These are phyloP conservation scores for Acacia melanoxylon DNA, from an alignment of 306 rosid genomes.

Conservation along the genomic window DNA sequence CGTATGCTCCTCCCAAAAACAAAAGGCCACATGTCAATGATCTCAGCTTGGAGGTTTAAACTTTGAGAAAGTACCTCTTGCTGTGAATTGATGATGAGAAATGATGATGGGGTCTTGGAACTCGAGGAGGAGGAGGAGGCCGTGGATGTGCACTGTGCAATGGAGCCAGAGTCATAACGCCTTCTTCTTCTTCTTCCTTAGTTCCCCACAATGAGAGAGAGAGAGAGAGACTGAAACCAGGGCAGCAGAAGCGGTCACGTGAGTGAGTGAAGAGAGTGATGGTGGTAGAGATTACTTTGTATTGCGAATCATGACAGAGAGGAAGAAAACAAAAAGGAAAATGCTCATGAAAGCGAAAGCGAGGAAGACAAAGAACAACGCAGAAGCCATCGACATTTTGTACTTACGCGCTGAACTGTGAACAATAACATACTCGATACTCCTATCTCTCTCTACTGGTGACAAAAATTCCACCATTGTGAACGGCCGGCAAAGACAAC, in stretches of 20 bases:
- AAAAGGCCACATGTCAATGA: background rate
- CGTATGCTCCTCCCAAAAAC: background rate
- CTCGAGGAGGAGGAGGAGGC: slow-evolving; percentile 23
- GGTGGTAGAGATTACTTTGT: background rate
- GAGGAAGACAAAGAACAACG: background rate
- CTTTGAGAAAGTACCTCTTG: slow-evolving; percentile 30
- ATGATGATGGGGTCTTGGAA: slow-evolving; percentile 24
- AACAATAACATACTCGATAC: background rate
- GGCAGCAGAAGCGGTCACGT: background rate
- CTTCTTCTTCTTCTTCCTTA: background rate
- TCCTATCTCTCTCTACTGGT: background rate
- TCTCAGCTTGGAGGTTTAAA: background rate
- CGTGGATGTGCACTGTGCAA: slow-evolving; percentile 48
- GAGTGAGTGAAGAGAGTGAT: background rate
- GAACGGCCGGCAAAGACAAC: too few species aligned
- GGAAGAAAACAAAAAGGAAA: background rate
- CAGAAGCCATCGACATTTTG: background rate
- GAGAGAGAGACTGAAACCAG: background rate
- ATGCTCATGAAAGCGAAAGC: background rate
- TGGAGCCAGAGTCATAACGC: slow-evolving; percentile 49
- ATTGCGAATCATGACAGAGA: background rate
- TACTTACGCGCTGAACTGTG: background rate
- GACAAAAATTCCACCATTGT: background rate
- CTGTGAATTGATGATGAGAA: slow-evolving; percentile 22
- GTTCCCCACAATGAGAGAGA: background rate